Evolutionary conservation across 345 rosid species (phyloP).

Genomic region (Rhodamnia rubescens): DNA sequence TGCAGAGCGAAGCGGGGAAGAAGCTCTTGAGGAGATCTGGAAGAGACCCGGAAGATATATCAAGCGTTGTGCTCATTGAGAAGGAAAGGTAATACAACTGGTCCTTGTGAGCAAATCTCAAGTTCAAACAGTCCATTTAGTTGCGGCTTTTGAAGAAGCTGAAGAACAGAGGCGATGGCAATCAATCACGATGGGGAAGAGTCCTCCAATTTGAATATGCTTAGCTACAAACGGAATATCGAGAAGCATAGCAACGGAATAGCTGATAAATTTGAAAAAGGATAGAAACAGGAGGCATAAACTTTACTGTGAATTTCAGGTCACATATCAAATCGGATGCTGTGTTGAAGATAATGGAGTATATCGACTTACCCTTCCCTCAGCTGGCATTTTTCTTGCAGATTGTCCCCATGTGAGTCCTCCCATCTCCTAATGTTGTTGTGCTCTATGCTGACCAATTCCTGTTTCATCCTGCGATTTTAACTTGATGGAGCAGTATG

Average conservation of each 20-base stretch:
- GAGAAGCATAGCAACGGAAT: not conserved
- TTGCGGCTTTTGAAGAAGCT: not conserved
- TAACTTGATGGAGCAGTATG: not conserved
- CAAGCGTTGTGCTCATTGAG: constrained; percentile 81
- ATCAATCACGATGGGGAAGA: not conserved
- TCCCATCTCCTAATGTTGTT: not conserved
- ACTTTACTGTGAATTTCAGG: constrained; percentile 27
- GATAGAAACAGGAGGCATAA: not conserved
- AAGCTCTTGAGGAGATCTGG: constrained; percentile 69
- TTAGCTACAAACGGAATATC: not conserved
- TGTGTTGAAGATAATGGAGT: constrained; percentile 77
- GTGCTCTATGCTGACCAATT: not conserved
- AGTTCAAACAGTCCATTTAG: not conserved
- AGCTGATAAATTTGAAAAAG: not conserved
- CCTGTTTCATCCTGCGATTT: not conserved
- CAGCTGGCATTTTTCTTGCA: constrained; percentile 65
- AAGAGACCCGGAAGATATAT: constrained; percentile 93
- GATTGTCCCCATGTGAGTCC: constrained; percentile 61
- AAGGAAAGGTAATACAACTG: constrained; percentile 35
- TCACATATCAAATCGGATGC: constrained; percentile 82
- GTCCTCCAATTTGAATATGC: not conserved
- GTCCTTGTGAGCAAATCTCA: not conserved
- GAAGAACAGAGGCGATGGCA: not conserved
- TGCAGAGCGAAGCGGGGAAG: constrained; percentile 79
- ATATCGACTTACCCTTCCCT: constrained; percentile 76